These are phyloP conservation scores for Nannochloris sp. DNA, from an alignment of 139 green algal species.

Conservation along the genomic window DNA sequence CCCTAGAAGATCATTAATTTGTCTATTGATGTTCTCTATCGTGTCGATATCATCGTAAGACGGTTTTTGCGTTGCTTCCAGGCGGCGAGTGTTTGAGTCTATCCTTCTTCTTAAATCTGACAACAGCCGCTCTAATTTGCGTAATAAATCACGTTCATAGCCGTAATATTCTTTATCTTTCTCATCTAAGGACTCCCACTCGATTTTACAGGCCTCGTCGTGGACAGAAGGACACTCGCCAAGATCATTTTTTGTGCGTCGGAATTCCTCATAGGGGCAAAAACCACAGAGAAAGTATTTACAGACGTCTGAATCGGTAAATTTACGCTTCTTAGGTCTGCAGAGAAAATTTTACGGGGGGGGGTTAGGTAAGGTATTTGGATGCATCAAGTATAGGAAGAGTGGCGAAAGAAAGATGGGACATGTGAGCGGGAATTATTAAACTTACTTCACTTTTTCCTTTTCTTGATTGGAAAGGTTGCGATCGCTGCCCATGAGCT, in stretches of 20 bases:
- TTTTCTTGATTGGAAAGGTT: conserved; percentile 11
- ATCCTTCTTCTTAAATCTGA: conserved; percentile 35
- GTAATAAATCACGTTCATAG: conserved; percentile 36
- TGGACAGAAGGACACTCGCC: conserved; percentile 38
- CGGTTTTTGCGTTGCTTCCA: conserved; percentile 6
- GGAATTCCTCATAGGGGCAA: conserved; percentile 46
- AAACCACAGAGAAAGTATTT: conserved; percentile 38
- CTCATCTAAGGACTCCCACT: conserved; percentile 38
- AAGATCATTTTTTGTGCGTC: conserved; percentile 41
- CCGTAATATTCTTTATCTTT: conserved; percentile 23
- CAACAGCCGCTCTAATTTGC: conserved; percentile 35
- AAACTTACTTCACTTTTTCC: conserved; percentile 6
- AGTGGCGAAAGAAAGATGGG: not conserved
- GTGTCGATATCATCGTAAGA: conserved; percentile 25
- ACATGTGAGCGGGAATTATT: not conserved
- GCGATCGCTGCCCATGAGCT: conserved; percentile 37
- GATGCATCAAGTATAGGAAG: not conserved
- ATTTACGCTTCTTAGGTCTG: conserved; percentile 8
- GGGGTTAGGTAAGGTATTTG: not conserved
- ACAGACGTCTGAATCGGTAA: conserved; percentile 36
- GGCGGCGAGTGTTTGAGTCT: conserved; percentile 26
- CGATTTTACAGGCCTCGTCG: conserved; percentile 23
- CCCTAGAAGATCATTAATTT: conserved; percentile 35
- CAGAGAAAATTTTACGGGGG: not conserved
- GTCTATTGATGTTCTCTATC: conserved; percentile 20